Conservation (phyloP, 257 asterid species). For the Jaltomata sinuosa region DNA sequence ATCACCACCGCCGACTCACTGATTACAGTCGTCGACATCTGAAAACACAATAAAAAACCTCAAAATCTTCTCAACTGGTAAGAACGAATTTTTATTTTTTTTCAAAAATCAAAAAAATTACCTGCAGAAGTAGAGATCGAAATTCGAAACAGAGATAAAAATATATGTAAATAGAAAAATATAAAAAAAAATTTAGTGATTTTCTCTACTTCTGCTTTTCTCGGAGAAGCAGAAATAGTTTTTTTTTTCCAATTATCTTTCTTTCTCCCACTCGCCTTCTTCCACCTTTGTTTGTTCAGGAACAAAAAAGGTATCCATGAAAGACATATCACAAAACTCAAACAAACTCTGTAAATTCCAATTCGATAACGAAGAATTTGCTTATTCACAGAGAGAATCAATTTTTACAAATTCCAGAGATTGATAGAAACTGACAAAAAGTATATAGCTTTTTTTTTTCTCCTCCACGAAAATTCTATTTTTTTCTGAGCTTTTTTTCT, state of each 20-base stretch:
- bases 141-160: neutral
- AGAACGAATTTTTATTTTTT: neutral
- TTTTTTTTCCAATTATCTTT: constrained; percentile 9
- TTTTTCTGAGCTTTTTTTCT: neutral
- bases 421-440: constrained; percentile 8
- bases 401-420: neutral
- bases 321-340: constrained; percentile 15
- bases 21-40: constrained; percentile 24
- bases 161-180: neutral
- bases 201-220: neutral
- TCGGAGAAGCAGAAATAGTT: neutral
- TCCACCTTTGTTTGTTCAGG: constrained; percentile 26
- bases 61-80: neutral
- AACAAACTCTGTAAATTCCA: neutral
- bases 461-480: neutral
- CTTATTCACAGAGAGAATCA: neutral
- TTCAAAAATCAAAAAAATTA: neutral
- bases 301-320: constrained; percentile 14
- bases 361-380: neutral
- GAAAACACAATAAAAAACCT: neutral
- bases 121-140: constrained; percentile 1
- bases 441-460: neutral
- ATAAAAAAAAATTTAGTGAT: neutral
- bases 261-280: constrained; percentile 34
- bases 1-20: constrained; percentile 30